Base-by-base conservation (phyloP, 169 alveolate genomes). In the Eimeria sp. region DNA sequence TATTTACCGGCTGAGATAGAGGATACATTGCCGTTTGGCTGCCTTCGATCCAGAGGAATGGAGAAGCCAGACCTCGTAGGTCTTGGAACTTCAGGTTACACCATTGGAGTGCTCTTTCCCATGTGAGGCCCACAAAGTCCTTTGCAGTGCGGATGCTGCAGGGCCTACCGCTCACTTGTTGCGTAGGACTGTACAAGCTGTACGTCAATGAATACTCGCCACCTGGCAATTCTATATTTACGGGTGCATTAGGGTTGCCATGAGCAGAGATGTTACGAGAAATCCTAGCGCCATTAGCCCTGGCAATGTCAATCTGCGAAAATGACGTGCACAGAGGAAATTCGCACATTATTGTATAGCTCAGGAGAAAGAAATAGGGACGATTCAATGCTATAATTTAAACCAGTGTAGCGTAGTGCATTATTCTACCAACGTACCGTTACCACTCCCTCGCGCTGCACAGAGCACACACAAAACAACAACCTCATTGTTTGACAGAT, bases 371-470 rank as follows among this genome's bases (percentile, higher is more conserved):
- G 18, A 49, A 52, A 33, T 3, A 16, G 2, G 23, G n/a, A 14
- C 30, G n/a, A 30, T 37, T 71, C 54, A 33, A 71, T 0, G 80
- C 80, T 71, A 27, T 11, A 20, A 71, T 33, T 71, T 20, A 3
- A 71, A 71, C 37, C 14, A 71, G 1, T 71, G 54, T 13, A 30
- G 54, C 4, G 23, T 43, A 16, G 33, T 23, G 54, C 49, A 71
- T 13, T 37, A 2, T 71, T 71, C 25, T 37, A 71, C 80, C 62
- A 77, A 52, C 93, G 66, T 49, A 85, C 93, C 80, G 93, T 85
- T 27, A 85, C 60, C 30, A 85, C 80, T 40, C 93, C 93, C 43
- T 85, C 93, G 30, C 93, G 82, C 93, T 85, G 93, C 93, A 64
- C 37, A 60, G 56, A 14, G 37, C 89, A 60, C 52, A 64, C 93